Evolutionary conservation across 768 basidiomycete species (phyloP).

Genomic region (Leccinum sublutescens): DNA sequence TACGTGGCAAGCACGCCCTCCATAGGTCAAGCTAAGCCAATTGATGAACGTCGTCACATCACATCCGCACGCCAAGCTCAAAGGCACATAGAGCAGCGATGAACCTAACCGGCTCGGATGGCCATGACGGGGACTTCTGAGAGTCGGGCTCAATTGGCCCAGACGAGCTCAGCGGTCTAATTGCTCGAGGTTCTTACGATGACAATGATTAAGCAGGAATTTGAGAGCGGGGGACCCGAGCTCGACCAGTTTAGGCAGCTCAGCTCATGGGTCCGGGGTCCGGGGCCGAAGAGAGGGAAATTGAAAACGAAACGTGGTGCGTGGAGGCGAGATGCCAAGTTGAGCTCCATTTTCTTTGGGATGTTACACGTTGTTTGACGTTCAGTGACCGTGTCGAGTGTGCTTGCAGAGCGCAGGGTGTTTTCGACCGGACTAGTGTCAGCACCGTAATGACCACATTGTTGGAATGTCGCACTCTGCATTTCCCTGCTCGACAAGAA

Average conservation of each 20-base stretch:
- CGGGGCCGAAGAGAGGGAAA: background rate
- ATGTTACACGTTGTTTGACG: background rate
- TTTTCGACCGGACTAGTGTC: background rate
- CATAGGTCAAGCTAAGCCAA: background rate
- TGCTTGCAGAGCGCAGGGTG: background rate
- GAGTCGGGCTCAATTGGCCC: background rate
- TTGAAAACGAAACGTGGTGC: background rate
- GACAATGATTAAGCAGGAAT: background rate
- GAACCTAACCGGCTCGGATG: background rate
- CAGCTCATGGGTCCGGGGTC: background rate
- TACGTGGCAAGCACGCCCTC: background rate
- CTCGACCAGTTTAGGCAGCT: background rate
- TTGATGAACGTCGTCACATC: background rate
- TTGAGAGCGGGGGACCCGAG: background rate
- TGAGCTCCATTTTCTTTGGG: background rate
- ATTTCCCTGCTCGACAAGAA: background rate
- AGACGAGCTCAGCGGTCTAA: background rate
- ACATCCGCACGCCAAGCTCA: background rate
- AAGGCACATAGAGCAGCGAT: constrained; percentile 14
- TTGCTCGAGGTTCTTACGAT: background rate
- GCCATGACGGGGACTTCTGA: background rate
- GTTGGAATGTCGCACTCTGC: background rate
- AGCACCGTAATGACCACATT: background rate
- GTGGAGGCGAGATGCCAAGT: background rate
- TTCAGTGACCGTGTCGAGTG: background rate